Percentiles rank a stretch among this genome's conserved stretches.
These are phyloP conservation scores for Ophiostoma perfectum DNA, from an alignment of 2,329 filamentous ascomycete genomes.

Conservation along the genomic window DNA sequence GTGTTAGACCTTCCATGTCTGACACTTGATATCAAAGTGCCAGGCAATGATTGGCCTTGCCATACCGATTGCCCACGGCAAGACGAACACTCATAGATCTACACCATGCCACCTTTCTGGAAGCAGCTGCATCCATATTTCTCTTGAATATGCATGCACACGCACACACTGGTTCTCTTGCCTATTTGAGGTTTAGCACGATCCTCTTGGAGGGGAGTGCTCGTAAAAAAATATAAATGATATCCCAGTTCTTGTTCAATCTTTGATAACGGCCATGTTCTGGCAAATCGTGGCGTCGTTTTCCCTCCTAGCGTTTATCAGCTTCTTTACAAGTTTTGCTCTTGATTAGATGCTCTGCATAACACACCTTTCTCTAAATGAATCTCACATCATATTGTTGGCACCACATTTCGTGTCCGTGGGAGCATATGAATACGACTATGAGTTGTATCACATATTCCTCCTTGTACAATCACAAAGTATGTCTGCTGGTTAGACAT, in stretches of 20 bases:
- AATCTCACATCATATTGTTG: not conserved
- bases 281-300: not conserved
- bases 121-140: not conserved
- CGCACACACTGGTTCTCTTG: not conserved
- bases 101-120: not conserved
- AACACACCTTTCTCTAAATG: no score
- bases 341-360: no score
- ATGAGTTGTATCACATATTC: no score
- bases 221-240: no score
- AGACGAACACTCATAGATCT: not conserved
- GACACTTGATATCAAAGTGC: no score
- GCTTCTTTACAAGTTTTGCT: no score
- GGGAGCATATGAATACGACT: not conserved
- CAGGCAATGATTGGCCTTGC: no score
- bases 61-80: not conserved
- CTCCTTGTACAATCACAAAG: no score
- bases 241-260: no score
- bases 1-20: no score
- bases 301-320: not conserved
- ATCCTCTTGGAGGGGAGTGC: not conserved
- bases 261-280: not conserved
- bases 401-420: not conserved
- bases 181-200: slow-evolving; percentile 1
- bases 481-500: no score
- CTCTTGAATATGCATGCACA: not conserved